Evolutionary conservation across 306 rosid genomes (phyloP).

Genomic region (Rosa persica): DNA sequence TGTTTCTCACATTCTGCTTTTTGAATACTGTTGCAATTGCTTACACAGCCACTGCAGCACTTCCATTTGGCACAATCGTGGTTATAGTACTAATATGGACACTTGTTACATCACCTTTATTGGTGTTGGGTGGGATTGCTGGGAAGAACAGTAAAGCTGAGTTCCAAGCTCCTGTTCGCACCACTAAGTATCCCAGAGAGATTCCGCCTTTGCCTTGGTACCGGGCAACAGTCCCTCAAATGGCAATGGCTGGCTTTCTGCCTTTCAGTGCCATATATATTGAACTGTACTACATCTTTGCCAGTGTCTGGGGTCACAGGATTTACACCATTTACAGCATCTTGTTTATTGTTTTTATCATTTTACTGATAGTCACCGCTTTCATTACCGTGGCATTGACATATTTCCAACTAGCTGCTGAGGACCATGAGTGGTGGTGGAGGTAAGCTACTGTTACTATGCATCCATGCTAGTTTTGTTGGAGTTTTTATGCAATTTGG

Average conservation of each 20-base stretch:
- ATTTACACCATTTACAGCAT: slow-evolving; percentile 69
- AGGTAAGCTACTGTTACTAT: slow-evolving; percentile 39
- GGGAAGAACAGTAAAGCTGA: slow-evolving; percentile 71
- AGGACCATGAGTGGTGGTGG: slow-evolving; percentile 86
- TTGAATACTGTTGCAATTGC: slow-evolving; percentile 61
- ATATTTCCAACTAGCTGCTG: slow-evolving; percentile 72
- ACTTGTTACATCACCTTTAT: slow-evolving; percentile 63
- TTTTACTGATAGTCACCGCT: slow-evolving; percentile 60
- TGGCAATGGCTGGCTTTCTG: slow-evolving; percentile 75
- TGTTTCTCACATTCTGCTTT: slow-evolving; percentile 61
- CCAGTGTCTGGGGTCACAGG: slow-evolving; percentile 79
- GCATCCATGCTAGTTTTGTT: not conserved
- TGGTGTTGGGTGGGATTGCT: slow-evolving; percentile 71
- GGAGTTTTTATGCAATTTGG: not conserved
- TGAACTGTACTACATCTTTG: slow-evolving; percentile 64
- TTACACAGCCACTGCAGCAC: slow-evolving; percentile 70
- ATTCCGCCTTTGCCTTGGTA: slow-evolving; percentile 73
- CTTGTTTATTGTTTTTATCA: slow-evolving; percentile 62
- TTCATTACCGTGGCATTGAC: slow-evolving; percentile 65
- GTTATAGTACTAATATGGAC: slow-evolving; percentile 72
- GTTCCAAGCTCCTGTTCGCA: slow-evolving; percentile 64
- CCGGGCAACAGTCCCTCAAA: slow-evolving; percentile 58
- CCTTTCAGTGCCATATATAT: slow-evolving; percentile 71
- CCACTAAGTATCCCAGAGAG: slow-evolving; percentile 64
- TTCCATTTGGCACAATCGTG: slow-evolving; percentile 67